Evolutionary conservation across 1,139 yeast species (phyloP).

Genomic region (Nakaseomyces kungkrabaensis): DNA sequence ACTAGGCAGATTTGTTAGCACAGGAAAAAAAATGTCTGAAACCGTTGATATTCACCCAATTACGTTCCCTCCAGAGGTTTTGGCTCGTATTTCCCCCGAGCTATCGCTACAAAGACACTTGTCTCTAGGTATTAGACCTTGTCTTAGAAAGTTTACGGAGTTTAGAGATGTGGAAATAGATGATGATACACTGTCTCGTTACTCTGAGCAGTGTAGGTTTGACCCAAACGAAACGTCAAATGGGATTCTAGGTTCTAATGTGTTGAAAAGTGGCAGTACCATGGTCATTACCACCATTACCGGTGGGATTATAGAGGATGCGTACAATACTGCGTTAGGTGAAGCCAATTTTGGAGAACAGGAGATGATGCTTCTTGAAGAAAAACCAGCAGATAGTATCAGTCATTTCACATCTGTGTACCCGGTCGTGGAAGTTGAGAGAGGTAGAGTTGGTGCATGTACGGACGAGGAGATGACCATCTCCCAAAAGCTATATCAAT

Average conservation of each 20-base stretch:
- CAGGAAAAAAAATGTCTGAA: constrained; percentile 1
- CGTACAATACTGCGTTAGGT: constrained; percentile 28
- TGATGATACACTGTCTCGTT: constrained; percentile 36
- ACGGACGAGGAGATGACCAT: constrained; percentile 83
- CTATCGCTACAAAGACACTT: constrained; percentile 72
- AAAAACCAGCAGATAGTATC: constrained; percentile 14
- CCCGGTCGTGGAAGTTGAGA: constrained; percentile 71
- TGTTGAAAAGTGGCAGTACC: constrained; percentile 65
- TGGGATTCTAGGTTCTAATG: constrained; percentile 58
- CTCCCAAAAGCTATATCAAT: constrained; percentile 59
- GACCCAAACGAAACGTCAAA: constrained; percentile 15
- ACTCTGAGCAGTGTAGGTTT: constrained; percentile 15
- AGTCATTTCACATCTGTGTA: constrained; percentile 40
- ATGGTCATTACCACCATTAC: constrained; percentile 67
- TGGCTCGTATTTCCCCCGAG: constrained; percentile 81
- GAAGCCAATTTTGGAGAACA: constrained; percentile 30
- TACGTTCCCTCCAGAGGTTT: constrained; percentile 65
- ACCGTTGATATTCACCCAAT: constrained; percentile 23
- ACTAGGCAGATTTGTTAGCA: not conserved
- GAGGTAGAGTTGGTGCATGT: constrained; percentile 76
- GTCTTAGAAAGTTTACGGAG: constrained; percentile 60
- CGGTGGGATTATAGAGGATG: constrained; percentile 53
- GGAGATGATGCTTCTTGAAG: constrained; percentile 31
- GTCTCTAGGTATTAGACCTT: constrained; percentile 61
- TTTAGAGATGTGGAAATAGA: constrained; percentile 50